Evolutionary conservation across 2,329 filamentous ascomycete genomes (phyloP).

Genomic region (Colletotrichum filicis): DNA sequence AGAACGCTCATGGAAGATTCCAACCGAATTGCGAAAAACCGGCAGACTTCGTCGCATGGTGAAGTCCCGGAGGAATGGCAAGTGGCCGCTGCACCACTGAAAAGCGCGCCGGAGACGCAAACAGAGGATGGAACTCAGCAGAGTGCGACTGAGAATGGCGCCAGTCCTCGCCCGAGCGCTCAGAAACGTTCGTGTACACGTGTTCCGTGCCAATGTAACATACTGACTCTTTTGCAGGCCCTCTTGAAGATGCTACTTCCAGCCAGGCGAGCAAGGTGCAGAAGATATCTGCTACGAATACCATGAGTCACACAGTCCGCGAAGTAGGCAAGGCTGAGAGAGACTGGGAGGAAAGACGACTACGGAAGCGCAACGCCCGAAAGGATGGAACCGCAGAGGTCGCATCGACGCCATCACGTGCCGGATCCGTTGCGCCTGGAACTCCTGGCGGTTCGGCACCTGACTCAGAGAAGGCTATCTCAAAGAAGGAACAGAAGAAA

Average conservation of each 20-base stretch:
- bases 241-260: slow-evolving; percentile 42
- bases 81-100: slow-evolving; percentile 71
- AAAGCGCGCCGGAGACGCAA: slow-evolving; percentile 41
- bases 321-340: slow-evolving; percentile 74
- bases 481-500: slow-evolving; percentile 88
- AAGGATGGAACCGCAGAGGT: slow-evolving; percentile 66
- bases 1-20: slow-evolving; percentile 83
- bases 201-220: slow-evolving; percentile 6
- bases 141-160: slow-evolving; percentile 55
- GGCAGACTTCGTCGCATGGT: slow-evolving; percentile 84
- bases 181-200: slow-evolving; percentile 66
- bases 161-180: slow-evolving; percentile 64
- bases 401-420: slow-evolving; percentile 58
- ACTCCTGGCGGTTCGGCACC: slow-evolving; percentile 73
- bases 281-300: slow-evolving; percentile 60
- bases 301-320: slow-evolving; percentile 64
- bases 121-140: slow-evolving; percentile 37
- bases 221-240: slow-evolving; percentile 47
- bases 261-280: slow-evolving; percentile 57
- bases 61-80: slow-evolving; percentile 80
- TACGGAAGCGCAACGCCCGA: slow-evolving; percentile 74
- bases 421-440: slow-evolving; percentile 67
- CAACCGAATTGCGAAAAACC: slow-evolving; percentile 73
- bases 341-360: slow-evolving; percentile 77
- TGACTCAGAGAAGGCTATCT: slow-evolving; percentile 75